Conservation (phyloP, 371 early-diverging fungal species). For the Batrachochytrium dendrobatidis region DNA sequence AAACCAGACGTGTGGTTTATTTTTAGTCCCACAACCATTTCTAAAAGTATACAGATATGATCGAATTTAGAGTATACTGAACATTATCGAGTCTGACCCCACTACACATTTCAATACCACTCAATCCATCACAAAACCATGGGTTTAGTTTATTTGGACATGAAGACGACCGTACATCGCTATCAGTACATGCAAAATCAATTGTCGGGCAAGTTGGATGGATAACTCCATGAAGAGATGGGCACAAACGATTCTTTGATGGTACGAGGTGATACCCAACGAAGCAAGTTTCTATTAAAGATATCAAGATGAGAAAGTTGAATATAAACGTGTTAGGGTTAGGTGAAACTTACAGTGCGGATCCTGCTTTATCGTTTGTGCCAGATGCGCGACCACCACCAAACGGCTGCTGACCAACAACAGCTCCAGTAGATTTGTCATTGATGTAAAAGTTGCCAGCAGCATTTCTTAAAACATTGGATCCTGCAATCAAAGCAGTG, state of each 20-base stretch:
- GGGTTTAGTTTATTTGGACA: too few species aligned
- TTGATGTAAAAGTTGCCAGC: slow-evolving; percentile 98
- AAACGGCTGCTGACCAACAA: slow-evolving; percentile 96
- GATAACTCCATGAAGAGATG: slow-evolving; percentile 68
- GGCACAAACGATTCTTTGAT: slow-evolving; percentile 95
- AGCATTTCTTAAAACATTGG: slow-evolving; percentile 74
- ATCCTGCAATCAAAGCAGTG: slow-evolving; percentile 61
- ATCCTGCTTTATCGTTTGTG: slow-evolving; percentile 97
- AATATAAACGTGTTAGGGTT: slow-evolving; percentile 22
- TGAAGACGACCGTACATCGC: too few species aligned
- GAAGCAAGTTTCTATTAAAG: slow-evolving; percentile 47
- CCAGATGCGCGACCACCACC: slow-evolving; percentile 93
- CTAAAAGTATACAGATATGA: too few species aligned
- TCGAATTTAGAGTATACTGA: too few species aligned
- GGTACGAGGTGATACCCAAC: slow-evolving; percentile 89
- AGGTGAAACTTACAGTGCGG: slow-evolving; percentile 38
- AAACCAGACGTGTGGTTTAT: too few species aligned
- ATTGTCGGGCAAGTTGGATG: slow-evolving; percentile 60
- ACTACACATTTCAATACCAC: too few species aligned
- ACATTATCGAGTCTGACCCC: too few species aligned
- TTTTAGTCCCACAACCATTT: too few species aligned
- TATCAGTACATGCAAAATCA: slow-evolving; percentile 2
- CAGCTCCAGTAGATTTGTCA: slow-evolving; percentile 97
- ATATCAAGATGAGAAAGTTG: slow-evolving; percentile 24
- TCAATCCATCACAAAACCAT: too few species aligned